These are phyloP conservation scores for Cudoniella acicularis DNA, from an alignment of 495 filamentous ascomycete species.

Conservation along the genomic window DNA sequence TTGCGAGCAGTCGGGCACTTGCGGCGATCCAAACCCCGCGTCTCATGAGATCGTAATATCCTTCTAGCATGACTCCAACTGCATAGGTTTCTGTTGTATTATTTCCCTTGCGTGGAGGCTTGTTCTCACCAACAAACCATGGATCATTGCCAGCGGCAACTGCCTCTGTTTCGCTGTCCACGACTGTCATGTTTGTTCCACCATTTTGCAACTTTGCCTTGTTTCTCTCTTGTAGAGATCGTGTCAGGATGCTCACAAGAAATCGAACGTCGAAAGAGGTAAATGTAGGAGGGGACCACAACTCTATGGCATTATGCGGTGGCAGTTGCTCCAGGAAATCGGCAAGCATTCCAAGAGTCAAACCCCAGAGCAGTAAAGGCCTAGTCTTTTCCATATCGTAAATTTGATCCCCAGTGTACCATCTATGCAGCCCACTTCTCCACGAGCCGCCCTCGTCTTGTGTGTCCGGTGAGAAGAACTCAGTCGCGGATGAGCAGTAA, in stretches of 20 bases:
- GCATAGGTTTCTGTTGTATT: constrained; percentile 30
- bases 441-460: not conserved
- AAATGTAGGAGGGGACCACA: constrained; percentile 75
- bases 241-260: constrained; percentile 58
- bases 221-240: constrained; percentile 56
- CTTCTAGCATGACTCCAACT: constrained; percentile 61
- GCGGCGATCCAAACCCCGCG: constrained; percentile 55
- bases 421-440: constrained; percentile 12
- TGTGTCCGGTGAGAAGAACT: constrained; percentile 34
- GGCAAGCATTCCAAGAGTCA: constrained; percentile 67
- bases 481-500: constrained; percentile 47
- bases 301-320: constrained; percentile 53
- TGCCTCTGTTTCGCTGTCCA: constrained; percentile 41
- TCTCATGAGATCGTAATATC: constrained; percentile 64
- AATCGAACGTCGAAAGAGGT: constrained; percentile 60
- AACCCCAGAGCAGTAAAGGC: constrained; percentile 69
- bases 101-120: constrained; percentile 9
- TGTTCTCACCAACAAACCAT: constrained; percentile 19
- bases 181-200: constrained; percentile 35
- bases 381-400: constrained; percentile 31
- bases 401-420: constrained; percentile 28
- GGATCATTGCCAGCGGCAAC: constrained; percentile 26
- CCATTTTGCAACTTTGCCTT: constrained; percentile 37
- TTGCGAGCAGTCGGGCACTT: not conserved
- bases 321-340: constrained; percentile 73